Percentiles rank a stretch among this genome's conserved stretches.
These are phyloP conservation scores for Ilyonectria robusta DNA, from an alignment of 2,329 filamentous ascomycete genomes.

Conservation along the genomic window DNA sequence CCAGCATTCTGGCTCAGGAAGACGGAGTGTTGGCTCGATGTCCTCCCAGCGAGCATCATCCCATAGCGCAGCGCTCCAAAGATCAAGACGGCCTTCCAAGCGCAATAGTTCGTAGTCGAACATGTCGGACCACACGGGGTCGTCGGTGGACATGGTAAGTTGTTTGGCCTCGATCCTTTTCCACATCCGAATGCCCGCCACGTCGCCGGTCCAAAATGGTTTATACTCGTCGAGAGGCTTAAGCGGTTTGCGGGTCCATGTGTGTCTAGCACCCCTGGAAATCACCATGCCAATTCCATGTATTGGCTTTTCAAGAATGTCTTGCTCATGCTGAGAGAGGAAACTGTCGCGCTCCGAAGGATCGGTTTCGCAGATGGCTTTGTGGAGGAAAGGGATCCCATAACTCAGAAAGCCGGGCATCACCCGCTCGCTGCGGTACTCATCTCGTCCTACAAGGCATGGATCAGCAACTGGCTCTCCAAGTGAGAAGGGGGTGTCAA, in stretches of 20 bases:
- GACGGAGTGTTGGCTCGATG: slow-evolving; percentile 11
- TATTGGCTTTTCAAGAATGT: background rate
- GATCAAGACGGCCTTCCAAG: slow-evolving; percentile 30
- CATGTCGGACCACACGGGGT: slow-evolving; percentile 6
- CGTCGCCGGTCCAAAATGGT: slow-evolving; percentile 14
- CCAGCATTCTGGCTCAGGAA: slow-evolving; percentile 8
- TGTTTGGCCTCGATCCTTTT: slow-evolving; percentile 17
- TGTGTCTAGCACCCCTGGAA: slow-evolving; percentile 16
- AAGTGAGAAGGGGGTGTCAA: background rate
- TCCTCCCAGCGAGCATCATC: slow-evolving; percentile 27
- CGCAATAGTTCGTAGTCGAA: slow-evolving; percentile 4
- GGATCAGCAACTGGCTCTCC: background rate
- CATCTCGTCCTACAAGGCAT: slow-evolving; percentile 1
- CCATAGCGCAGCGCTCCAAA: slow-evolving; percentile 33
- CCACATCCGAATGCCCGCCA: slow-evolving; percentile 21
- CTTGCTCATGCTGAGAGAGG: slow-evolving; percentile 7
- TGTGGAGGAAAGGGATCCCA: slow-evolving; percentile 26
- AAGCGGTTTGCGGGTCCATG: slow-evolving; percentile 25
- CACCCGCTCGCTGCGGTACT: slow-evolving; percentile 14
- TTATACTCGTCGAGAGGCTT: slow-evolving; percentile 13
- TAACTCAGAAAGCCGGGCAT: slow-evolving; percentile 23
- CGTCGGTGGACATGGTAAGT: background rate
- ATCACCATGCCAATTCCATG: slow-evolving; percentile 29
- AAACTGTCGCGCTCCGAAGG: background rate
- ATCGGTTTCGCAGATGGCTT: slow-evolving; percentile 14